These are phyloP conservation scores for Cladophialophora immunda DNA, from an alignment of 2,329 filamentous ascomycete species.

Conservation along the genomic window DNA sequence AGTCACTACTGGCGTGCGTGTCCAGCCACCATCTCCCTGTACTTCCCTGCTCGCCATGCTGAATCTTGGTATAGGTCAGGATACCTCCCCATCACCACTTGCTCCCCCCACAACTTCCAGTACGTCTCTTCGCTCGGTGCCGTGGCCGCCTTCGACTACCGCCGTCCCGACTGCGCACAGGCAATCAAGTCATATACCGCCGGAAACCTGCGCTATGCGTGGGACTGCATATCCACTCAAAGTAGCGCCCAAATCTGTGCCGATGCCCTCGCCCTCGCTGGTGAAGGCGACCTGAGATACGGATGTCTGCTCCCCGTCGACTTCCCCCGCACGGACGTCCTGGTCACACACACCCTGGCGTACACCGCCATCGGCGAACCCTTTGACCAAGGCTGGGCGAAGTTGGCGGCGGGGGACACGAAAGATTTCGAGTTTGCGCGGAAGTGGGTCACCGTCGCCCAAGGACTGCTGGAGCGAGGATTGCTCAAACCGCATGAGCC, in stretches of 20 bases:
- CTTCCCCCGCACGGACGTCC: slow-evolving; percentile 45
- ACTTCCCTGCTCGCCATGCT: no score
- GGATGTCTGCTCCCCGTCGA: slow-evolving; percentile 44
- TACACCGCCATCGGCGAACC: slow-evolving; percentile 47
- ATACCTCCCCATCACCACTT: slow-evolving; percentile 46
- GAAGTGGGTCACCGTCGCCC: slow-evolving; percentile 51
- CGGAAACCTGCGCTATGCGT: slow-evolving; percentile 32
- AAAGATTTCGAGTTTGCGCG: slow-evolving; percentile 54
- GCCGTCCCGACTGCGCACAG: slow-evolving; percentile 43
- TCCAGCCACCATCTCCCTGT: no score
- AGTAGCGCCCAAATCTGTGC: slow-evolving; percentile 14
- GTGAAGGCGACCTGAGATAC: slow-evolving; percentile 13
- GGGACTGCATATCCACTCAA: neutral
- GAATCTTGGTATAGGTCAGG: slow-evolving; percentile 29
- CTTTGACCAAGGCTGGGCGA: slow-evolving; percentile 32
- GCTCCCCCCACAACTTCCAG: slow-evolving; percentile 42
- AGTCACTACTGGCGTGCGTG: no score
- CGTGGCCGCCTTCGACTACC: slow-evolving; percentile 55
- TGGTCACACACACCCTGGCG: slow-evolving; percentile 42
- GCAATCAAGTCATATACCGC: slow-evolving; percentile 44
- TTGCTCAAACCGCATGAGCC: slow-evolving; percentile 55
- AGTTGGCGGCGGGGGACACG: slow-evolving; percentile 27
- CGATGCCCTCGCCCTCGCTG: slow-evolving; percentile 45
- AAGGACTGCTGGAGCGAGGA: slow-evolving; percentile 51
- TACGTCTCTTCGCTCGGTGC: slow-evolving; percentile 43